Evolutionary conservation across 352 stramenopile genomes (phyloP), one percentile per base, ranked within the genome.

Genomic region (Elongisporangium anandrum): DNA sequence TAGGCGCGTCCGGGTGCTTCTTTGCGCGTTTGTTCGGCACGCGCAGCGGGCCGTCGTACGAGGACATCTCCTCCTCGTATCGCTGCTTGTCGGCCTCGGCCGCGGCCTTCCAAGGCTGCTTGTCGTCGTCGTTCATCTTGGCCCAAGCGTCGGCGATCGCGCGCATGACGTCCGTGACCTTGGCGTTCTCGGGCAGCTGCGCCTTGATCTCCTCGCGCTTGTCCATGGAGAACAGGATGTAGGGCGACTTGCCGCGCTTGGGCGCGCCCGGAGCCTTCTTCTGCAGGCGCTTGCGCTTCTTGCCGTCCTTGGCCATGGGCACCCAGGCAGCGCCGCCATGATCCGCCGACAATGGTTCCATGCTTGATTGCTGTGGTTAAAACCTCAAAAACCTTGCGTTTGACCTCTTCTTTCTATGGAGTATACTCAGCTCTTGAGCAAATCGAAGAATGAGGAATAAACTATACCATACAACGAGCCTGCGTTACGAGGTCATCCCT

Each of bases 21-120:
- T 98, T 98, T 9, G 90, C 90, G 52, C 94, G 81, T 72, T 98
- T 98, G 63, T 97, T 96, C 15, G 84, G 77, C 47, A 97, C 85
- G 24, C 93, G 89, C 68, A 97, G 74, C 7, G 92, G 91, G 0
- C 94, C 93, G 54, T 98, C 93, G 63, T 95, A 95, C 4, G 82
- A 79, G n/a, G 91, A 76, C 79, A 97, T 98, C 73, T 99, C 94
- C 61, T 92, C 79, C 56, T 96, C 81, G 68, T 98, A 98, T 24
- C 95, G 89, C 64, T 96, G 77, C 74, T 98, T 98, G 70, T 99
- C 95, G 12, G 89, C 87, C 59, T 93, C 80, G 8, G 95, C 94
- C 19, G 90, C 77, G n/a, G 90, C 69, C 49, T 98, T 96, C 94
- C 95, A 99, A 20, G 94, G 83, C 45, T 82, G 72, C 68, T 97